A percentile compares a stretch with the other conserved stretches of the same genome.
These are phyloP conservation scores for Eucalyptus sp. DNA, from an alignment of 345 rosid genomes.

Conservation along the genomic window DNA sequence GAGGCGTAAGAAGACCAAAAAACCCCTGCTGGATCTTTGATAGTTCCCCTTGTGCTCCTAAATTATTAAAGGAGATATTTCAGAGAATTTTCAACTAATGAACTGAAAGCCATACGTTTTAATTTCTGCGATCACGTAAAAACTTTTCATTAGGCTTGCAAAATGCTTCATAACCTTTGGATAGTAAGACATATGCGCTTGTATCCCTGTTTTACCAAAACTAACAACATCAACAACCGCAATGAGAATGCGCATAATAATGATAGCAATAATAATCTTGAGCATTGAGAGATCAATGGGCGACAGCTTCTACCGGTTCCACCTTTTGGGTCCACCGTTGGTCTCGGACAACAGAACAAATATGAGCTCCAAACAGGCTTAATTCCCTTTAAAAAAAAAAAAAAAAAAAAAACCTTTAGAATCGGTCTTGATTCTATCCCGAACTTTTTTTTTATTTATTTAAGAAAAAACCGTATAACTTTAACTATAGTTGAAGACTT, in stretches of 20 bases:
- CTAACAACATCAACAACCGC: not conserved
- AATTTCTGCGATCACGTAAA: not conserved
- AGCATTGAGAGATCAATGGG: not conserved
- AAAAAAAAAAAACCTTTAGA: no score
- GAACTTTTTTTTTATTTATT: no score
- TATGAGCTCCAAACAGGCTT: not conserved
- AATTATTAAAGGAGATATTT: not conserved
- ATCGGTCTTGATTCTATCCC: no score
- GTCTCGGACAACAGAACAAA: not conserved
- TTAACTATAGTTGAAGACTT: not conserved
- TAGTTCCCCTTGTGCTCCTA: not conserved
- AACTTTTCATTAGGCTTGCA: not conserved
- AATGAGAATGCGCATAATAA: not conserved
- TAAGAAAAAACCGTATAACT: not conserved
- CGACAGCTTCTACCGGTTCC: not conserved
- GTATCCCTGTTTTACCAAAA: not conserved
- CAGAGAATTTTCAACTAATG: not conserved
- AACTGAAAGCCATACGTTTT: not conserved
- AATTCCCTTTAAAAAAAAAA: no score
- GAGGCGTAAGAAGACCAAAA: not conserved
- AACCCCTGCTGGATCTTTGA: not conserved
- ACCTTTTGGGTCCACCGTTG: not conserved
- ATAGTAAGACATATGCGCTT: not conserved
- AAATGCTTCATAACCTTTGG: not conserved
- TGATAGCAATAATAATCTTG: not conserved